Conservation (phyloP, 2,329 filamentous ascomycete species). For the Nigrospora sphaerica region DNA sequence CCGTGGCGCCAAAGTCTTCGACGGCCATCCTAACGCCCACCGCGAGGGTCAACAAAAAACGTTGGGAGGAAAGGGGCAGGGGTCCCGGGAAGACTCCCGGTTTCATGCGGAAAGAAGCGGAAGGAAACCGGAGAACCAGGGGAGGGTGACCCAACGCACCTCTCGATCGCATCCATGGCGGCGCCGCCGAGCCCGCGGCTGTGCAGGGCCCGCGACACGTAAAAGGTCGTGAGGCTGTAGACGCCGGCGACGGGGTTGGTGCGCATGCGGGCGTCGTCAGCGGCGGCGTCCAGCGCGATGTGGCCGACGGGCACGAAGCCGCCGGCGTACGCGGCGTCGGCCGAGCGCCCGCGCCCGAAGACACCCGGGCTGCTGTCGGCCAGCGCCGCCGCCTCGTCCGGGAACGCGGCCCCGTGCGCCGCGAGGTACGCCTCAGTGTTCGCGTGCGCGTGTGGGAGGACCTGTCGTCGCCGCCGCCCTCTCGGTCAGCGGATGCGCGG, state of each 20-base stretch:
- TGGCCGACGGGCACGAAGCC: constrained; percentile 23
- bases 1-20: constrained; percentile 12
- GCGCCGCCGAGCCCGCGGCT: constrained; percentile 12
- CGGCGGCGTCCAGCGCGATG: constrained; percentile 17
- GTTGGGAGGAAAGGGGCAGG: too few relatives aligned
- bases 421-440: constrained; percentile 8
- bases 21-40: constrained; percentile 10
- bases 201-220: constrained; percentile 15
- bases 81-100: too few relatives aligned
- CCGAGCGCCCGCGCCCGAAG: background rate
- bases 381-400: constrained; percentile 7
- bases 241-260: constrained; percentile 10
- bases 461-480: constrained; percentile 3
- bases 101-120: too few relatives aligned
- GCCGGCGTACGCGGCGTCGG: background rate
- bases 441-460: constrained; percentile 5
- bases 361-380: constrained; percentile 5
- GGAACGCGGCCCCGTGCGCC: constrained; percentile 12
- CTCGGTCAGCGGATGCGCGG: background rate
- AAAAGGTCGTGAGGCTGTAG: constrained; percentile 15
- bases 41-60: background rate
- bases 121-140: too few relatives aligned
- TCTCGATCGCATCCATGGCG: constrained; percentile 11
- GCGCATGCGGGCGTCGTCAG: constrained; percentile 7
- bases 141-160: constrained; percentile 4